Base-by-base conservation (phyloP, 345 rosid species). In the Viola odorata region DNA sequence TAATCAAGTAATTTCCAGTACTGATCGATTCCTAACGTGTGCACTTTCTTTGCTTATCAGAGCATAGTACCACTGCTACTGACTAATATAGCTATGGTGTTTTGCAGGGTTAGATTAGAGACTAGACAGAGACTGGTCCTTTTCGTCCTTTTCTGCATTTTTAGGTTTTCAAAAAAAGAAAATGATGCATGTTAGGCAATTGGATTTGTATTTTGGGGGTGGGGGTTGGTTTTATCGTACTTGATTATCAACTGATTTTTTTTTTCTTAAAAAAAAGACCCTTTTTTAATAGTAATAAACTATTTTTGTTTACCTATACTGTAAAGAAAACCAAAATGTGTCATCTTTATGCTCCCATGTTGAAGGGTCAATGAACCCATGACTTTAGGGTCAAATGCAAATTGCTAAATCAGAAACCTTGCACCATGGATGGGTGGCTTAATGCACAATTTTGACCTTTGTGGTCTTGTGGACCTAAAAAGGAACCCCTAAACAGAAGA, bases 301-400 rank as follows among this genome's bases (percentile, higher is more conserved):
- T 23, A 23, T 23, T 23, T 23, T 23, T 23, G 32, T 23, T 23
- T 23, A 23, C 32, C 32, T 23, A 23, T 23, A 23, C 32, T 23
- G 32, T 23, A 23, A 23, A 23, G 32, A 23, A 23, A 23, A 23
- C 32, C 32, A 1, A 23, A 23, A 23, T 0, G 1, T 72, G 74
- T 74, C 72, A 7, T 68, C 44, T 74, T 59, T 42, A 32, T 78
- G 79, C 71, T 78, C 81, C 76, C 73, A 61, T 70, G 55, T 55
- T 58, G 65, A 72, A 59, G 76, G 76, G 63, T 55, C 44, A 16
- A 14, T 57, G 32, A 23, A 23, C 32, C 32, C 32, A 23, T 23
- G 32, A 23, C 32, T 23, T 23, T 23, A 23, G 32, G 32, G 32
- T 23, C 32, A 23, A 1, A 23, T 23, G 32, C 32, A 23, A 23